These are phyloP conservation scores for Dryas drummondii DNA, from an alignment of 306 rosid genomes.

Conservation along the genomic window DNA sequence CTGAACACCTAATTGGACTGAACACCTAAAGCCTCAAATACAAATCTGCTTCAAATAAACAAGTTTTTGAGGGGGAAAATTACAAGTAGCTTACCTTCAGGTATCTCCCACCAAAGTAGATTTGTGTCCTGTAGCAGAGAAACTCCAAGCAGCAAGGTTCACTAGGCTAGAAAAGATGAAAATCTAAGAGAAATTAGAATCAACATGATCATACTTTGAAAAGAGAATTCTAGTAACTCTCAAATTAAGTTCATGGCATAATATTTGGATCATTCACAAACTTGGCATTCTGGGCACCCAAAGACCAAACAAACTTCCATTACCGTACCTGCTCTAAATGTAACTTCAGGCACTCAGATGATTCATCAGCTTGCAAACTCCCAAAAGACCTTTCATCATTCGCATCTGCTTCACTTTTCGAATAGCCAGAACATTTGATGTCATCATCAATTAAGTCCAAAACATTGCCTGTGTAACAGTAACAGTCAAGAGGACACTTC, in stretches of 20 bases:
- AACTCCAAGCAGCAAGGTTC: conserved; percentile 61
- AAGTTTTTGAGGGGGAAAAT: background rate
- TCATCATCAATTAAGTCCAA: conserved; percentile 25
- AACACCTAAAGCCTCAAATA: background rate
- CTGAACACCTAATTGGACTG: background rate
- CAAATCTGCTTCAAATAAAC: background rate
- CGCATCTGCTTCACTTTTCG: conserved; percentile 31
- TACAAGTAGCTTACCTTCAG: conserved; percentile 49
- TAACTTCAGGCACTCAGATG: conserved; percentile 34
- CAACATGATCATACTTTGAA: background rate
- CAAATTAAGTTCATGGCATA: background rate
- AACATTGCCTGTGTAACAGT: conserved; percentile 21
- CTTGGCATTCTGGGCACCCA: conserved; percentile 6
- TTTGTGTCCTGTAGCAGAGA: conserved; percentile 48
- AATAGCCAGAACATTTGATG: conserved; percentile 32
- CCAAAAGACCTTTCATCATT: conserved; percentile 34
- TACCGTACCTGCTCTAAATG: conserved; percentile 43
- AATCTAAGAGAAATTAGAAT: conserved; percentile 22
- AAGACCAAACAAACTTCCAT: conserved; percentile 10
- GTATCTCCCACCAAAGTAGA: conserved; percentile 87
- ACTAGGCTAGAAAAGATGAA: conserved; percentile 41
- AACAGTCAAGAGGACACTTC: conserved; percentile 17
- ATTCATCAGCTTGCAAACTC: conserved; percentile 39
- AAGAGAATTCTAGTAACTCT: background rate
- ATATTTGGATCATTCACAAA: background rate